Evolutionary conservation across 1,139 yeast genomes (phyloP), one percentile per base, ranked within the genome.

Genomic region (Candida frijolesensis): DNA sequence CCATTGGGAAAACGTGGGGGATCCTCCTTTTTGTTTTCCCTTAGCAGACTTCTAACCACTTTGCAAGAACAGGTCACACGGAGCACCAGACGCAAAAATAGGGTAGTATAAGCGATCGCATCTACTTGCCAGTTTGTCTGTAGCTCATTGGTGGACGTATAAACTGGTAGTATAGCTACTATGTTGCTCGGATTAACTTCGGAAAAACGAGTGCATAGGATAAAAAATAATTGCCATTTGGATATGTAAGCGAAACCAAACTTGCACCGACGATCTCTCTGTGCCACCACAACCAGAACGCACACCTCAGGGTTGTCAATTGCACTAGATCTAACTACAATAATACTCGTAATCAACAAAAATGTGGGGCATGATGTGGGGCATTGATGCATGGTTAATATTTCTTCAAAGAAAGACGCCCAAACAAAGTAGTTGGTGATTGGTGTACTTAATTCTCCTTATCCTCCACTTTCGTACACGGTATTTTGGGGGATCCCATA

Each of bases 1-100:
- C 7, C 30, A 9, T 30, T 25, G 40, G 45, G 19, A 41, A 22
- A 43, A 34, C 33, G 45, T 43, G 45, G 45, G 45, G 45, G 45
- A 42, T 33, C 39, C 30, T 9, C 19, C 16, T 9, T 12, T 16
- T 12, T 19, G 22, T 10, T 41, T 22, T 7, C 12, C 22, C 30
- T 11, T 32, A n/a, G n/a, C 14, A 19, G 9, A 12, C 41, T 37
- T 11, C 29, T 37, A 37, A 37, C 41, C 41, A 37, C 14, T 6
- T 14, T 10, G 4, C 10, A 18, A 22, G 39, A 10, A 12, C 8
- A 35, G 25, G 6, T 30, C 34, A 12, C 14, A 11, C 14, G 11
- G 14, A 30, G n/a, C 34, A 9, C 7, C 8, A 25, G 29, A 8
- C 10, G 29, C 29, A 8, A 6, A 25, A 25, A 25, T 2, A 25